phyloP scores from a whole-genome alignment of 2,329 filamentous ascomycete species.

The Bipolaris zeicola region DNA sequence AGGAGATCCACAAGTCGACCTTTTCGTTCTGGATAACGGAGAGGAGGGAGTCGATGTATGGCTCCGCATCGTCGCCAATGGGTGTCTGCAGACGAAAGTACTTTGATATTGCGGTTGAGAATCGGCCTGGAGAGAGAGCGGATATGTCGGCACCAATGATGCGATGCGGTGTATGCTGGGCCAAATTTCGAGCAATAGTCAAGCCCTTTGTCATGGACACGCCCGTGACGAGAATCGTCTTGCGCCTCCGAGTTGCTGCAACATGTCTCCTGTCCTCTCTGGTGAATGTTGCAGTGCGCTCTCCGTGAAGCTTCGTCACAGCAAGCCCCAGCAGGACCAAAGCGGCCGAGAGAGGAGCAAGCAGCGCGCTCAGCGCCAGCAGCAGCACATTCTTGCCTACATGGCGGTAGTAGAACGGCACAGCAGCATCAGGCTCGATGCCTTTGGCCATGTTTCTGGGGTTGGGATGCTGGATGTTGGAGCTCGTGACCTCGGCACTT shows the following conservation, averaged over 20 bases:
- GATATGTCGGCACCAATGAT: constrained; percentile 73
- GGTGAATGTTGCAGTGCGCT: constrained; percentile 19
- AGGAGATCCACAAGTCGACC: constrained; percentile 74
- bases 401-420: constrained; percentile 48
- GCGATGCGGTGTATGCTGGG: constrained; percentile 65
- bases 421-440: constrained; percentile 9
- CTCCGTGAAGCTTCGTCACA: constrained; percentile 23
- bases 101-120: constrained; percentile 61
- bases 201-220: constrained; percentile 75
- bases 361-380: constrained; percentile 50
- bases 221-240: constrained; percentile 72
- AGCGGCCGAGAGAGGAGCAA: constrained; percentile 56
- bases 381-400: constrained; percentile 56
- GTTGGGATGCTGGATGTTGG: constrained; percentile 3
- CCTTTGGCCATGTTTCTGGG: constrained; percentile 18
- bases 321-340: constrained; percentile 34
- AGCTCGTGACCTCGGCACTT: constrained; percentile 25
- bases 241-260: constrained; percentile 35
- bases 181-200: constrained; percentile 67
- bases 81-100: constrained; percentile 59
- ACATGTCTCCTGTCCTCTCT: constrained; percentile 27
- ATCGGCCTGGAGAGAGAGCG: constrained; percentile 50
- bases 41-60: constrained; percentile 64
- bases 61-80: constrained; percentile 44
- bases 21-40: constrained; percentile 64